Evolutionary conservation across 371 early-diverging fungal genomes (phyloP), one percentile per base, ranked within the genome.

Genomic region (Cokeromyces recurvatus): DNA sequence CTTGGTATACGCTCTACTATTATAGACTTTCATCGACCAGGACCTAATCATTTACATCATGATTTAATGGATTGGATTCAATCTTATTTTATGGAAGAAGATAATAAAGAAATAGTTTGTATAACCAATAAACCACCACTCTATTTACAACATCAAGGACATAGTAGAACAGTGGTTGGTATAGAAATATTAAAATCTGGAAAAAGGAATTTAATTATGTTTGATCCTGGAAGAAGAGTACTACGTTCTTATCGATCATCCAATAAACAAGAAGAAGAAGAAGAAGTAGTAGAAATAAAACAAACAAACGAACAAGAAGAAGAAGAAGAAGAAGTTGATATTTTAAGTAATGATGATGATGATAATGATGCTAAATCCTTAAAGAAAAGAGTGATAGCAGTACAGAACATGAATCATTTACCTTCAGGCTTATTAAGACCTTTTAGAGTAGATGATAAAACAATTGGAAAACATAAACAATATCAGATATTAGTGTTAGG

Each of bases 121-220:
- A 66, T 35, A 60, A 86, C 84, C 1, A 47, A 68, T 20, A 70
- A 68, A 44, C 81, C 83, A 1, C 88, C 90, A 4, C 61, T 90
- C 5, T 90, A 87, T 54, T 64, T 87, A 24, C 90, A 90, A 58
- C 82, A 87, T 47, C 78, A 81, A 32, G 90, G 90, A 1, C 90
- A 87, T 40, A 84, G 85, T 46, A 57, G 81, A 14, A 85, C 86
- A 0, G 71, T 87, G 8, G 60, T 87, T 27, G 90, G 90, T 9
- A 73, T 85, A 4, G 87, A 87, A 51, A 12, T 76, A 23, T 46
- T 72, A 12, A 64, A 62, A 27, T 59, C 58, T 15, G 77, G 68
- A 0, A 69, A 55, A 17, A 47, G 77, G 15, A 77, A 74, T 37
- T 58, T 89, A 15, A 61, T 89, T 35, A 68, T 85, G 29, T 81